phyloP scores from a whole-genome alignment of 805 yeast species.

The Wickerhamiella azymoides region DNA sequence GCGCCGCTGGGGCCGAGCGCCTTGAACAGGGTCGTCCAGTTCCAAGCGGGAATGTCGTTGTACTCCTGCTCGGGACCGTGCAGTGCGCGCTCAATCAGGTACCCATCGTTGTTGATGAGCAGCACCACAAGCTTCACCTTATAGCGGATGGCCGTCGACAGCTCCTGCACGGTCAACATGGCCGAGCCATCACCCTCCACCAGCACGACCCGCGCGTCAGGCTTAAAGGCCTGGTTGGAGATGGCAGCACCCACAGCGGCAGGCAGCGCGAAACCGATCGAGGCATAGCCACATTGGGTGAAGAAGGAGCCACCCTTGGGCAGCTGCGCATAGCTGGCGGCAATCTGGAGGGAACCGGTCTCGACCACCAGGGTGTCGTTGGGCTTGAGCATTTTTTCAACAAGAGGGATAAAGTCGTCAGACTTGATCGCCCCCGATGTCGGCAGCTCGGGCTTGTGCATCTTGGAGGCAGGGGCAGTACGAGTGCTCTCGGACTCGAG shows the following conservation, averaged over 20 bases:
- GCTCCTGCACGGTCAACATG: constrained; percentile 85
- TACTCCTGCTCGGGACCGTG: constrained; percentile 64
- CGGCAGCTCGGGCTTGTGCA: constrained; percentile 16
- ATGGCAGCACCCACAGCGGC: constrained; percentile 71
- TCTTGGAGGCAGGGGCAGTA: constrained; percentile 8
- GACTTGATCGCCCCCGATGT: constrained; percentile 27
- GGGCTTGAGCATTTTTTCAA: constrained; percentile 36
- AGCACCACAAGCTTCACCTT: constrained; percentile 54
- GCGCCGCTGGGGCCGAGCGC: constrained; percentile 33
- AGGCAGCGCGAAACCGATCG: constrained; percentile 83
- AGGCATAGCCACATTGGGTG: constrained; percentile 65
- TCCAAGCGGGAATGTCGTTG: constrained; percentile 80
- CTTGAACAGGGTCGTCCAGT: constrained; percentile 56
- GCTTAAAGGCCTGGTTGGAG: constrained; percentile 19
- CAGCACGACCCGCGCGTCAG: constrained; percentile 44
- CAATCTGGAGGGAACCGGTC: constrained; percentile 75
- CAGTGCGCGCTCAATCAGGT: constrained; percentile 78
- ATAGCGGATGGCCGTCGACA: constrained; percentile 48
- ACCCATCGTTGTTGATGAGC: constrained; percentile 73
- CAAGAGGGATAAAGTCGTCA: constrained; percentile 26
- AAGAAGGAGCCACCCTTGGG: constrained; percentile 35
- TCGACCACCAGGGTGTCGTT: constrained; percentile 67
- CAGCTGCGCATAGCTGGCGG: constrained; percentile 50
- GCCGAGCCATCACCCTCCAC: constrained; percentile 91
- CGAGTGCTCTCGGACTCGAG: constrained; percentile 2